These are phyloP conservation scores for Hippophae rhamnoides DNA, from an alignment of 306 rosid genomes.

Conservation along the genomic window DNA sequence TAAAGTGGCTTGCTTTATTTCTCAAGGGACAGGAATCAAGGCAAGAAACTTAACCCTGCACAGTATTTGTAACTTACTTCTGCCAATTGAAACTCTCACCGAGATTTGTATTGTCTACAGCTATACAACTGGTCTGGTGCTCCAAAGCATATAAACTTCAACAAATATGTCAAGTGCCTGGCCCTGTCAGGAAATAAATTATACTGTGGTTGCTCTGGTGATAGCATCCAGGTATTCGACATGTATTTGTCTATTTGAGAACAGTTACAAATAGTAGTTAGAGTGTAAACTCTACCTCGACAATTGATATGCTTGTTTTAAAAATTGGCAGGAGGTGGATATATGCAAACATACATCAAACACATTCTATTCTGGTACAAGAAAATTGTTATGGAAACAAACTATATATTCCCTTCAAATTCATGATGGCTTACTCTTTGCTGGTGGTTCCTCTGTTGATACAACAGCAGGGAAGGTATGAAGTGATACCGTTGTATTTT, in stretches of 20 bases:
- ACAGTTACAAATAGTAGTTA: too few relatives aligned
- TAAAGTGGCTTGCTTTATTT: constrained; percentile 55
- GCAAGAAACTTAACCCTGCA: constrained; percentile 26
- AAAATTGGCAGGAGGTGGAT: constrained; percentile 67
- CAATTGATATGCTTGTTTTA: neutral
- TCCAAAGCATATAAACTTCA: constrained; percentile 66
- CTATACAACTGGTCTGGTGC: constrained; percentile 51
- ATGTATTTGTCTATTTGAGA: neutral
- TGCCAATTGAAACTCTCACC: neutral
- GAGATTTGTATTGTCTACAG: constrained; percentile 31
- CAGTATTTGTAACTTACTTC: constrained; percentile 1
- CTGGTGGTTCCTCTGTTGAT: constrained; percentile 70
- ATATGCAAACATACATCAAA: constrained; percentile 43
- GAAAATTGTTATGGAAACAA: constrained; percentile 76
- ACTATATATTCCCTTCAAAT: constrained; percentile 59
- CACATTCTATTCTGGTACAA: constrained; percentile 67
- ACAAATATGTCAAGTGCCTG: constrained; percentile 66
- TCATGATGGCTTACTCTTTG: constrained; percentile 50
- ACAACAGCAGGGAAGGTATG: constrained; percentile 68
- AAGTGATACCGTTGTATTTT: constrained; percentile 3
- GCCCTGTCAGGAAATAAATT: constrained; percentile 58
- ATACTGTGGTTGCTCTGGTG: constrained; percentile 83
- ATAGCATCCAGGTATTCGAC: constrained; percentile 56
- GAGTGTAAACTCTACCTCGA: neutral
- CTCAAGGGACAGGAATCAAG: constrained; percentile 84